These are phyloP conservation scores for Septoria linicola DNA, from an alignment of 2,329 filamentous ascomycete genomes.

Conservation along the genomic window DNA sequence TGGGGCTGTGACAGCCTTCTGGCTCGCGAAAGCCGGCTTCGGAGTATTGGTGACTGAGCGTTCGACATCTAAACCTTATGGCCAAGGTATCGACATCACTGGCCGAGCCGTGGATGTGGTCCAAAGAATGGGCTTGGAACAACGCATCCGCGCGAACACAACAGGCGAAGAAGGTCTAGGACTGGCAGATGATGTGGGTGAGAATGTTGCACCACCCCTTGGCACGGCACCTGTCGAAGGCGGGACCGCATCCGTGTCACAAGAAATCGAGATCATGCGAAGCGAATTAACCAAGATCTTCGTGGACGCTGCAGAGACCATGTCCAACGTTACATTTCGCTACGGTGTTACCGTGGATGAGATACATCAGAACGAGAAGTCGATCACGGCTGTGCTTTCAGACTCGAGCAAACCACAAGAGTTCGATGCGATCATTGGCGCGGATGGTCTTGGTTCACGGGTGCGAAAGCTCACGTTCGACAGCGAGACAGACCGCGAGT, in stretches of 20 bases:
- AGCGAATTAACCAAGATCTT: constrained; percentile 52
- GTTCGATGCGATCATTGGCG: constrained; percentile 21
- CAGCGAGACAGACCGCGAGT: constrained; percentile 7
- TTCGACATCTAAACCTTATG: constrained; percentile 21
- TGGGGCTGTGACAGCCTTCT: constrained; percentile 40
- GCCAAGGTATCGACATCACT: constrained; percentile 35
- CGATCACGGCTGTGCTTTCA: constrained; percentile 15
- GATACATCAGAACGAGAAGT: constrained; percentile 16
- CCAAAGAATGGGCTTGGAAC: constrained; percentile 30
- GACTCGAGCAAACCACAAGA: constrained; percentile 13
- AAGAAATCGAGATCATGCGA: constrained; percentile 43
- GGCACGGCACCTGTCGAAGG: constrained; percentile 18
- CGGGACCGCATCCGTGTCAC: constrained; percentile 20
- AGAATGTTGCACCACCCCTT: constrained; percentile 19
- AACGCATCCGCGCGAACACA: constrained; percentile 28
- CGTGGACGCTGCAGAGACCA: constrained; percentile 31
- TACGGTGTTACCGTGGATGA: constrained; percentile 19
- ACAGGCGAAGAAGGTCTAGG: constrained; percentile 33
- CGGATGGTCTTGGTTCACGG: constrained; percentile 21
- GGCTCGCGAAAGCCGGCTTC: constrained; percentile 35
- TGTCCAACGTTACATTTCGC: constrained; percentile 21
- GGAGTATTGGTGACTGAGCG: constrained; percentile 23
- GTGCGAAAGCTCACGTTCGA: constrained; percentile 19
- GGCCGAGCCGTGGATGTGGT: constrained; percentile 30
- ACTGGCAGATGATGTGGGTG: constrained; percentile 30